Base-by-base conservation (phyloP, 371 early-diverging fungal genomes). In the Entomophthora muscae region DNA sequence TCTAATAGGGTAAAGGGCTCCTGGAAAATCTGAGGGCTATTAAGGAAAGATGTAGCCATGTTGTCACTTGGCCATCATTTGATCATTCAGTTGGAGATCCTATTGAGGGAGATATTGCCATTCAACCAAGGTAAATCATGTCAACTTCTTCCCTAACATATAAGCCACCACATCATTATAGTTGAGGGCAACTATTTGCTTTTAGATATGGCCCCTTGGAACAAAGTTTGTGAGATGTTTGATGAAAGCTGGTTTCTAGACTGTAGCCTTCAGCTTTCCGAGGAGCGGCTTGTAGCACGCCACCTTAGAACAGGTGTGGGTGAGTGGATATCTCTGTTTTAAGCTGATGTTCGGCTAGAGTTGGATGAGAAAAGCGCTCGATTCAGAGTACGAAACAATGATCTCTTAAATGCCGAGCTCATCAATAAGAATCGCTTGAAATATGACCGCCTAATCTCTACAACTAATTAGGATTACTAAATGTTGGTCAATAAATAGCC, bases 101-200 rank as follows among this genome's bases (percentile, higher is more conserved):
- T 24, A 67, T 71, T 13, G 55, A 51, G 13, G 65, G 67, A 33
- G 75, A 69, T 53, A 66, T 71, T 12, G 22, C 28, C 1, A 71
- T 79, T 32, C 58, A 51, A 7, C 69, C 73, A 21, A 53, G 57
- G 71, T 70, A 63, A n/a, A 21, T 31, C 22, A 57, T 33, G 52
- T 51, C 32, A 30, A 0, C n/a, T 17, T 21, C 57, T 29, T 17
- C 32, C 1, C n/a, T 24, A 27, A 30, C 32, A 24, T 57, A 29
- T 1, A 27, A 69, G 66, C 28, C 71, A 75, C 66, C 64, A 66
- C 24, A 60, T 79, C 33, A 42, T 79, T n/a, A n/a, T n/a, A n/a
- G 29, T 77, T 23, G 79, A 79, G 67, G 79, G 79, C 0, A 63
- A 76, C 26, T 79, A 79, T 57, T 63, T 77, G 27, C 73, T 69